phyloP scores from a whole-genome alignment of 2,329 filamentous ascomycete species.

The Xylaria sp. region DNA sequence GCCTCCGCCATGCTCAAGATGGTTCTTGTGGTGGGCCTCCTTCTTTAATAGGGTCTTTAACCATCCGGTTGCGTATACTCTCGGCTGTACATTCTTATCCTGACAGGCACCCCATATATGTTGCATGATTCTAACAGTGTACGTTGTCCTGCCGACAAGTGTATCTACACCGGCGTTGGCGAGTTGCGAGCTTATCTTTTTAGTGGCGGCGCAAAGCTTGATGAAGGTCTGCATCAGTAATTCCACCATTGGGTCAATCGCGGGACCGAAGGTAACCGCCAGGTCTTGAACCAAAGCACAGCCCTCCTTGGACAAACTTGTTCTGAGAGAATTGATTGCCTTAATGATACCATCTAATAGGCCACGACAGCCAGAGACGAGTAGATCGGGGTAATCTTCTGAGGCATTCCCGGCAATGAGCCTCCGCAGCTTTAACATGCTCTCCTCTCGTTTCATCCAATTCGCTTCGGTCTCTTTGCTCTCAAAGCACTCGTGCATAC shows the following conservation, averaged over 20 bases:
- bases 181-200: constrained; percentile 89
- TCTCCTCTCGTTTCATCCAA: constrained; percentile 88
- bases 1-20: constrained; percentile 86
- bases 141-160: constrained; percentile 82
- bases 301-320: constrained; percentile 88
- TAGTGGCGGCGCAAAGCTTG: constrained; percentile 89
- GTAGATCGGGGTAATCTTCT: constrained; percentile 77
- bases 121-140: constrained; percentile 83
- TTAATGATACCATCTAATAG: constrained; percentile 91
- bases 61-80: constrained; percentile 84
- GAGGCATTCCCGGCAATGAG: constrained; percentile 87
- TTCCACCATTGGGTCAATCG: constrained; percentile 89
- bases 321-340: constrained; percentile 82
- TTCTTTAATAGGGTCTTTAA: constrained; percentile 83
- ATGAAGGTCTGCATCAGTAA: constrained; percentile 88
- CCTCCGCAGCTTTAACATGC: constrained; percentile 77
- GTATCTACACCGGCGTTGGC: constrained; percentile 84
- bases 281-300: constrained; percentile 88
- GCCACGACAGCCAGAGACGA: constrained; percentile 75
- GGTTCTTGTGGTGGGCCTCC: constrained; percentile 79
- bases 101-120: constrained; percentile 85
- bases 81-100: constrained; percentile 93
- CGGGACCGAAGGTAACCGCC: constrained; percentile 78
- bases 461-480: constrained; percentile 91
- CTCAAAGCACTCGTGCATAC: constrained; percentile 85